Evolutionary conservation across 306 rosid genomes (phyloP), one percentile per base, ranked within the genome.

Genomic region (barrel medic (Medicago truncatula)): DNA sequence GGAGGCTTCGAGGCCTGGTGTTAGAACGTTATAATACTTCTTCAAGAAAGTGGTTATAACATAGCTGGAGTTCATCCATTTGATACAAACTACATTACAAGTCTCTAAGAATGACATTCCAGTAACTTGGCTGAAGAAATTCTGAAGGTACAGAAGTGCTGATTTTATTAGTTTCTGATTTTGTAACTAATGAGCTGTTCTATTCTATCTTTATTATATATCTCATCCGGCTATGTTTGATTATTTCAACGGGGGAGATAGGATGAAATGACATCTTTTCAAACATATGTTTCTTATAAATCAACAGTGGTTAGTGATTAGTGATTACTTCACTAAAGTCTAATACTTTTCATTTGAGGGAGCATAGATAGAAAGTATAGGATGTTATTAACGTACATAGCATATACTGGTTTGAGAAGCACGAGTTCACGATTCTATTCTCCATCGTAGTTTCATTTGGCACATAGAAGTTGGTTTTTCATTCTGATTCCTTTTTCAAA

Each of bases 1-100:
- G 97, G 96, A 44, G 96, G 97, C 50, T 91, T 94, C 49, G 95
- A 93, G 75, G 97, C 97, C 7, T 91, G 96, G 95, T 94, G 96
- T 81, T 92, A 94, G 84, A 94, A 18, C 81, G 83, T 94, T 63
- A 91, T 93, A 71, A 92, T 96, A 38, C 94, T 90, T 76, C 78
- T 91, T 40, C 96, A 90, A 85, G 93, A 90, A 78, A 86, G 78
- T 49, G 96, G 97, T 80, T 94, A 77, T 78, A 86, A 82, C 80
- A 89, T 88, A 8, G 61, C 91, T 72, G 98, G 98, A 80, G 88
- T 87, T 75, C 88, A 89, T 86, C 75, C 87, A 14, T 90, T 78
- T 70, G 93, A 90, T 73, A 61, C 93, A 36, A 92, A 92, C 86
- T 73, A 41, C 74, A 82, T 92, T 67, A 78, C 88, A 28, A 83